These are phyloP conservation scores for Gloeopeniophorella convolvens DNA, from an alignment of 768 basidiomycete genomes.

Conservation along the genomic window DNA sequence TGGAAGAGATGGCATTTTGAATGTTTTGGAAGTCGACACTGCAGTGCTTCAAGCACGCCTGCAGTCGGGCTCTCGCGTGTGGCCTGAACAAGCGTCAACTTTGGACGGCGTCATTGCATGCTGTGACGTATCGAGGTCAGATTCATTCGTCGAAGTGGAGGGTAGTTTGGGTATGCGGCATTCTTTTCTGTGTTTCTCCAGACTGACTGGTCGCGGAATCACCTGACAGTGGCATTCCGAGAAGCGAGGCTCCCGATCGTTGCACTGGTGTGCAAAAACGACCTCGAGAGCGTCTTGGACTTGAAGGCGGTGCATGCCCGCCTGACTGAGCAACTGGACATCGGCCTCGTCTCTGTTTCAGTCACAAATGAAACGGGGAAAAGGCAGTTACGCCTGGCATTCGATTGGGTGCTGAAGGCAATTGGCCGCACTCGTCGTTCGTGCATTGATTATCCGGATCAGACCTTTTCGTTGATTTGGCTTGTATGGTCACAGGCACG, in stretches of 20 bases:
- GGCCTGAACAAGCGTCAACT: slow-evolving; percentile 50
- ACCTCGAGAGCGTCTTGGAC: slow-evolving; percentile 54
- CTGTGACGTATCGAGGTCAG: slow-evolving; percentile 63
- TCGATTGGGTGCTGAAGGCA: slow-evolving; percentile 67
- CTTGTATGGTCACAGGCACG: slow-evolving; percentile 4
- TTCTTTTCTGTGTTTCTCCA: not conserved
- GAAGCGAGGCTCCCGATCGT: slow-evolving; percentile 56
- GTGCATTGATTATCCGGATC: not conserved
- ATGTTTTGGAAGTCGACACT: slow-evolving; percentile 29
- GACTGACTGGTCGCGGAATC: slow-evolving; percentile 15
- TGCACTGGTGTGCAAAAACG: slow-evolving; percentile 85
- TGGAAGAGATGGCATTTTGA: slow-evolving; percentile 20
- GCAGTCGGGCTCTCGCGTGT: slow-evolving; percentile 28
- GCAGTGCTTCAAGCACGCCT: slow-evolving; percentile 28
- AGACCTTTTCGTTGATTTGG: not conserved
- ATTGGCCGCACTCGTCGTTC: slow-evolving; percentile 32
- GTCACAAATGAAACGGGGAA: slow-evolving; percentile 49
- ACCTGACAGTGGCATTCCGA: slow-evolving; percentile 46
- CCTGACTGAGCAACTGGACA: slow-evolving; percentile 57
- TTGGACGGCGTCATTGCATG: slow-evolving; percentile 82
- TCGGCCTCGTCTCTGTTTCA: slow-evolving; percentile 74
- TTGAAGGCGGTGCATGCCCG: slow-evolving; percentile 45
- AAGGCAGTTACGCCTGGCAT: slow-evolving; percentile 65
- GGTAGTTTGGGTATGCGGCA: slow-evolving; percentile 60
- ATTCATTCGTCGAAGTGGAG: slow-evolving; percentile 62